Conservation (phyloP, 306 rosid genomes). For the Psophocarpus tetragonolobus region DNA sequence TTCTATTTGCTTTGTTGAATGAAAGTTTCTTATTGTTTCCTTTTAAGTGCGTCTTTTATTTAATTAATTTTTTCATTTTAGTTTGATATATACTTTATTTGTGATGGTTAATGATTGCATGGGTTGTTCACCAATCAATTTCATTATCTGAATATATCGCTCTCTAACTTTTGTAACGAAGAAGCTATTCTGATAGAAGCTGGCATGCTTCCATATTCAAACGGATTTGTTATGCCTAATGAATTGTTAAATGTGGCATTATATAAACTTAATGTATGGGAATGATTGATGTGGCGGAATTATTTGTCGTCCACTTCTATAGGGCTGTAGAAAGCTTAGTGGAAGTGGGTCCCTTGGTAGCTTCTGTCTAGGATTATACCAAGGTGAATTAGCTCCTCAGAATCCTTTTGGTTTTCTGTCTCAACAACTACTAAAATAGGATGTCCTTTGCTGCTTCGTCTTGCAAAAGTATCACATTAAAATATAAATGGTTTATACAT, state of each 20-base stretch:
- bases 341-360: slow-evolving; percentile 35
- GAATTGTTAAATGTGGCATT: slow-evolving; percentile 30
- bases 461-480: background rate
- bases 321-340: background rate
- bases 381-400: background rate
- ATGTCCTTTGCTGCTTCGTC: slow-evolving; percentile 13
- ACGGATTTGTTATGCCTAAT: slow-evolving; percentile 15
- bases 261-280: slow-evolving; percentile 6
- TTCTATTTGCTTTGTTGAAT: background rate
- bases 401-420: background rate
- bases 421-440: background rate
- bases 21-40: background rate
- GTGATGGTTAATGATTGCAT: slow-evolving; percentile 16
- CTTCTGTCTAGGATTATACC: slow-evolving; percentile 29
- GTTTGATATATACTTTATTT: background rate
- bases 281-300: slow-evolving; percentile 19
- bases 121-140: slow-evolving; percentile 30
- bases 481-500: background rate
- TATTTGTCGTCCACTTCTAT: slow-evolving; percentile 20
- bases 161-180: slow-evolving; percentile 21
- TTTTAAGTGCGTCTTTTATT: background rate
- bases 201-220: slow-evolving; percentile 34
- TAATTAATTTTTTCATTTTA: slow-evolving; percentile 1
- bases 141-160: background rate
- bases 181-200: slow-evolving; percentile 30